Evolutionary conservation across 805 yeast species (phyloP), one percentile per base, ranked within the genome.

Genomic region (Suhomyces pyralidae): DNA sequence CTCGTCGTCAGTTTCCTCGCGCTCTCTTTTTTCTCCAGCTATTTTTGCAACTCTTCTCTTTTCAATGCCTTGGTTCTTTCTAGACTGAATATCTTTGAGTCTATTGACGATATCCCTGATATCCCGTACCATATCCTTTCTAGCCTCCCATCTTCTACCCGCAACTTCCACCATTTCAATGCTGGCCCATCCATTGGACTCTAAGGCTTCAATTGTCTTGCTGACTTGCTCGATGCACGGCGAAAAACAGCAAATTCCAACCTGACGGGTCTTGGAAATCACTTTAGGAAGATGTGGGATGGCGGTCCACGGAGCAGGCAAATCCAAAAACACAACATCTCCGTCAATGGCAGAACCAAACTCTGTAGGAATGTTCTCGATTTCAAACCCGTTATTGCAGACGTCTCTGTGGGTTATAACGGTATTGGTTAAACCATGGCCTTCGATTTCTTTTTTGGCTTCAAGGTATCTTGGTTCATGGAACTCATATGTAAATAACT

Each of bases 201-300:
- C 84, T 53, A 94, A 72, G 0, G 88, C 86, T 57, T 82, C 86
- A 10, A 93, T 83, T 0, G 98, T 89, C 65, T 88, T 86, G 53
- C 86, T 86, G 3, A 94, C 99, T 72, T 94, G 99, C 70, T 94
- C 99, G 46, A 94, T 88, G 69, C 99, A 94, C 8, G 99, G 99
- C 40, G 96, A 89, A 65, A 94, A 94, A 69, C 99, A 94, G 70
- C 99, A 94, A 50, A 94, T 79, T 2, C 88, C 84, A 20, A 84
- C 88, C 25, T 77, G 75, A 51, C 77, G 74, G 17, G 71, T 71
- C 7, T 72, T 67, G 7, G 87, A 71, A 14, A 88, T 78, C 1
- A 88, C 96, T 30, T 63, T 59, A 10, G 76, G 71, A 45, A 93
- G 70, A 68, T 87, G 86, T 6, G 90, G 90, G 50, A 94, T 87